phyloP scores from a whole-genome alignment of 192 early-diverging fungal species.

The Fimicolochytrium jonesii region DNA sequence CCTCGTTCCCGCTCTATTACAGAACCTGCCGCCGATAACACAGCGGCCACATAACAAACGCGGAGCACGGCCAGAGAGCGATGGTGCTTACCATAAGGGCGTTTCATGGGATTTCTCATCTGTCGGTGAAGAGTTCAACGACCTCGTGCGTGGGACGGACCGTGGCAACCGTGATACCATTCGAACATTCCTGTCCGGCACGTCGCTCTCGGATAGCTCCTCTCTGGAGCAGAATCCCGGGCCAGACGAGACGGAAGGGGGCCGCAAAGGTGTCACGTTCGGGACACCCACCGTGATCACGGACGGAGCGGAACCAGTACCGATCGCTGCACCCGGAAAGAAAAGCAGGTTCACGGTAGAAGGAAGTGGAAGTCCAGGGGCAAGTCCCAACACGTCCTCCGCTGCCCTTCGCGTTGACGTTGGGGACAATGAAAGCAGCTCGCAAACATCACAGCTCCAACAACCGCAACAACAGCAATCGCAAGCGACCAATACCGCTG shows the following conservation, averaged over 20 bases:
- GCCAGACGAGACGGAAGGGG: too few relatives aligned
- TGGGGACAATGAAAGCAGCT: neutral
- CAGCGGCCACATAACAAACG: conserved; percentile 58
- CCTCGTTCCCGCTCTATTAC: conserved; percentile 53
- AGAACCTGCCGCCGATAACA: conserved; percentile 64
- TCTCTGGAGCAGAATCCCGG: too few relatives aligned
- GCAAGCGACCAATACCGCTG: too few relatives aligned
- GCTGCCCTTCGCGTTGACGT: neutral
- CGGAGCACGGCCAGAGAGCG: conserved; percentile 16
- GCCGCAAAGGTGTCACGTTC: too few relatives aligned
- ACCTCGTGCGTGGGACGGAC: neutral
- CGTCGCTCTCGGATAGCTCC: too few relatives aligned
- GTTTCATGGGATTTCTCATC: conserved; percentile 68
- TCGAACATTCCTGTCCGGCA: neutral
- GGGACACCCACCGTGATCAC: too few relatives aligned
- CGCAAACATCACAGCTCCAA: too few relatives aligned
- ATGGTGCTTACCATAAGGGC: conserved; percentile 28
- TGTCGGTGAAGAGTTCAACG: conserved; percentile 28
- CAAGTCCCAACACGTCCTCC: neutral
- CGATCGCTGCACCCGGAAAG: too few relatives aligned
- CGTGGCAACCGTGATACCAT: neutral
- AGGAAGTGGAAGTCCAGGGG: neutral
- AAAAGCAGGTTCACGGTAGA: conserved; percentile 13
- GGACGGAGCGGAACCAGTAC: too few relatives aligned
- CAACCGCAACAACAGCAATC: conserved; percentile 3